Evolutionary conservation across 129 eudicot genomes (phyloP), one percentile per base, ranked within the genome.

Genomic region (Cynara cardunculus): DNA sequence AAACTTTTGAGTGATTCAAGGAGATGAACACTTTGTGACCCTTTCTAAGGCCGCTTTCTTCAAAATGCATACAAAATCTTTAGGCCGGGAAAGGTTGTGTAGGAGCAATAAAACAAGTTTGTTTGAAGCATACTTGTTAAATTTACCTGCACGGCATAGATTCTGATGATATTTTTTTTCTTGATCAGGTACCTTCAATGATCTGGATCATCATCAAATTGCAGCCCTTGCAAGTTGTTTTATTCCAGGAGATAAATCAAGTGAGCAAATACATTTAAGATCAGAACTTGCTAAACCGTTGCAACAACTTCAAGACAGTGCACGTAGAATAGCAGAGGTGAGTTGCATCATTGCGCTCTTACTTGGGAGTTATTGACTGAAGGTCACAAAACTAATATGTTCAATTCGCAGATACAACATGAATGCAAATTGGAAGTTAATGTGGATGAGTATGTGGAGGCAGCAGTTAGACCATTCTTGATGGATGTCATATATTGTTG

Each of bases 401-500:
- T 37, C 27, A 44, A 64, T 75, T 62, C 75, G 86, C 89, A 96
- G 99, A 93, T 96, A 85, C 99, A 96, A 93, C 93, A 90, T 78
- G 99, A 96, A 82, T 96, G 99, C 88, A 89, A 91, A 73, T 86
- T 96, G 83, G 98, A 96, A 74, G 91, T 96, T 27, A 87, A 88
- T 70, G 97, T 96, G 82, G 99, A 96, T 22, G 98, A 96, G 83
- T 96, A 96, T 66, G 99, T 96, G 77, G 99, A 92, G 83, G 96
- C 99, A 28, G 91, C 88, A 6, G 90, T 91, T 74, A 89, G 97
- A 86, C 98, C 99, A 5, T 96, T 56, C 86, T 87, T 96, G 93
- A 96, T 96, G 99, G 99, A 96, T 86, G 99, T 96, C 76, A 96
- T 96, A 19, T 96, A 96, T 80, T 96, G 98, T 80, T 96, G 99